Evolutionary conservation across 2,329 filamentous ascomycete genomes (phyloP), one percentile per base, ranked within the genome.

Genomic region (Xylariales sp.): DNA sequence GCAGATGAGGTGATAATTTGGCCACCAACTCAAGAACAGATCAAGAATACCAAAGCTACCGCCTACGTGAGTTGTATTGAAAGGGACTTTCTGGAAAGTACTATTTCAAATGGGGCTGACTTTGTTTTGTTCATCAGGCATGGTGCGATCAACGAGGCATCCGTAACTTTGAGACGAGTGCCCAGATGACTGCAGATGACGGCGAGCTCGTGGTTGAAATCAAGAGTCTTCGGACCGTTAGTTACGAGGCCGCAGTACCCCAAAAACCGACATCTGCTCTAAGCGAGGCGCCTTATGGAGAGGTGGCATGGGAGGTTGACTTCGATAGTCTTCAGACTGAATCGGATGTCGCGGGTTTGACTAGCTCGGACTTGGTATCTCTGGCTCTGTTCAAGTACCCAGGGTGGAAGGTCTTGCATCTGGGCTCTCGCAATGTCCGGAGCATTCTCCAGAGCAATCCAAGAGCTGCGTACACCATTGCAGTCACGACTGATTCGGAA

Each of bases 231-330:
- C 50, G 54, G n/a, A 37, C 43, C 16, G 46, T 45, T 4, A 32
- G 19, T 7, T 60, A 61, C 38, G 59, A 62, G 34, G 58, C 56
- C 9, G 57, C 54, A 3, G 51, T 61, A 7, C 54, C 57, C 1
- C 54, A 56, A 37, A 51, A 49, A 31, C 36, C 40, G 1, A 45
- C 47, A 14, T 34, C 31, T 4, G 40, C 45, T 3, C 34, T 52
- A 6, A 31, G 44, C 35, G 40, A 46, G 10, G 46, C 45, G 8
- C 49, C 54, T 2, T 59, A 57, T 34, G 52, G 52, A 2, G 47
- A 56, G 40, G 52, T 60, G 46, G 38, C 37, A 16, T 60, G 54
- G 53, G 41, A 51, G 28, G 49, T 44, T 8, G 57, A 59, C 33
- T 31, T 59, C 22, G 55, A 55, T 22, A 49, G 18, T 29, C 33